These are phyloP conservation scores for Spergularia bocconei DNA, from an alignment of 148 eudicot species.

Conservation along the genomic window DNA sequence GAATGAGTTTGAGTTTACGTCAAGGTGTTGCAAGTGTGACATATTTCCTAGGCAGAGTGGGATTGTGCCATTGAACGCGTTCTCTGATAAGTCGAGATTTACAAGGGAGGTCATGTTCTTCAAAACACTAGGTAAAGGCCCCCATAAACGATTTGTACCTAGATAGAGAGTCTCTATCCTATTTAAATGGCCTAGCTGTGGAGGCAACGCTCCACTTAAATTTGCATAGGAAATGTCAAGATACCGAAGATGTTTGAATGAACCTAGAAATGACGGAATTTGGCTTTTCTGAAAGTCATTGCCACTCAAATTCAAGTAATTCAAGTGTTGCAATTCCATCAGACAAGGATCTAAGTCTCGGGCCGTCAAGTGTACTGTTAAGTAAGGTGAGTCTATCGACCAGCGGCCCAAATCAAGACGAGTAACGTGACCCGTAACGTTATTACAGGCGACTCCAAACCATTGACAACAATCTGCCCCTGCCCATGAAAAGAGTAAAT, in stretches of 20 bases:
- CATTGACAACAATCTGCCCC: slow-evolving; percentile 28
- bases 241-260: slow-evolving; percentile 32
- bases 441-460: slow-evolving; percentile 27
- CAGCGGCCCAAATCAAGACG: slow-evolving; percentile 25
- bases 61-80: slow-evolving; percentile 17
- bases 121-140: not conserved
- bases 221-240: slow-evolving; percentile 24
- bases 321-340: slow-evolving; percentile 13
- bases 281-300: slow-evolving; percentile 17
- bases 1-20: slow-evolving; percentile 14
- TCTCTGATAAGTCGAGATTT: slow-evolving; percentile 30
- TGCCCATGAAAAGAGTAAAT: slow-evolving; percentile 26
- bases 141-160: not conserved
- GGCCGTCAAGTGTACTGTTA: too few species aligned
- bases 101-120: slow-evolving; percentile 12
- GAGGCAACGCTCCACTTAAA: slow-evolving; percentile 27
- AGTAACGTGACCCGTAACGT: slow-evolving; percentile 8
- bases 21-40: not conserved
- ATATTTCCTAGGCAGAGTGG: slow-evolving; percentile 15
- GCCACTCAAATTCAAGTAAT: slow-evolving; percentile 26
- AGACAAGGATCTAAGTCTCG: slow-evolving; percentile 22
- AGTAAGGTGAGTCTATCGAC: too few species aligned
- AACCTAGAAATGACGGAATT: slow-evolving; percentile 37
- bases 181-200: not conserved
- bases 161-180: too few species aligned